Percentiles rank a stretch among this genome's conserved stretches.
These are phyloP conservation scores for Prosopis cineraria DNA, from an alignment of 306 rosid genomes.

Conservation along the genomic window DNA sequence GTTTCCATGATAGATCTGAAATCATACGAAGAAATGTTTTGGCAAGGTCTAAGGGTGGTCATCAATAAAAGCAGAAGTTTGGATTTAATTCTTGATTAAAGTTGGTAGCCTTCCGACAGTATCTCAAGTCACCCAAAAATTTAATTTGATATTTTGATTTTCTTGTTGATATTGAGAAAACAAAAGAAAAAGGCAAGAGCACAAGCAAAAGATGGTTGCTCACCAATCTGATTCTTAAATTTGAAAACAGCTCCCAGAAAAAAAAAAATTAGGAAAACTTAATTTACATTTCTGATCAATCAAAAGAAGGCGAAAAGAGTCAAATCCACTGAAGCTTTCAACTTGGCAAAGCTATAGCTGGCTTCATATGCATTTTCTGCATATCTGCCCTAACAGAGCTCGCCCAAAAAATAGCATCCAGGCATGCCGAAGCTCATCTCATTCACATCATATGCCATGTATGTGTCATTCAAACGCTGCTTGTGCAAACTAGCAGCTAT, in stretches of 20 bases:
- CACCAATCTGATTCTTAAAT: conserved; percentile 35
- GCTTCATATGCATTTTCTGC: neutral
- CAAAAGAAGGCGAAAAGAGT: neutral
- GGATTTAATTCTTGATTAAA: neutral
- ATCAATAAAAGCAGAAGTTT: neutral
- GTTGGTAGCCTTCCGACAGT: neutral
- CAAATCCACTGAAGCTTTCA: neutral
- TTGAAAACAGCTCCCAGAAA: neutral
- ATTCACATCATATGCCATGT: neutral
- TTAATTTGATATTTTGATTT: neutral
- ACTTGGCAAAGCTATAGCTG: neutral
- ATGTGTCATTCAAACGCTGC: neutral
- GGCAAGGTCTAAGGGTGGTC: neutral
- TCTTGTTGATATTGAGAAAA: neutral
- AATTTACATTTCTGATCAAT: conserved; percentile 32
- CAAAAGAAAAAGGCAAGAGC: neutral
- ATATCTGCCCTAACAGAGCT: conserved; percentile 15
- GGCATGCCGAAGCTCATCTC: neutral
- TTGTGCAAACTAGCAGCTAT: conserved; percentile 33
- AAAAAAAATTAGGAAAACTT: neutral
- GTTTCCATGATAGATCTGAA: conserved; percentile 20
- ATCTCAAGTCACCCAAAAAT: neutral
- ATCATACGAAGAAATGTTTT: conserved; percentile 29
- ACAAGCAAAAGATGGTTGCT: conserved; percentile 13
- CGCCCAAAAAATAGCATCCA: neutral